phyloP scores from a whole-genome alignment of 2,329 filamentous ascomycete species.

The Ceratocystis ficicola region DNA sequence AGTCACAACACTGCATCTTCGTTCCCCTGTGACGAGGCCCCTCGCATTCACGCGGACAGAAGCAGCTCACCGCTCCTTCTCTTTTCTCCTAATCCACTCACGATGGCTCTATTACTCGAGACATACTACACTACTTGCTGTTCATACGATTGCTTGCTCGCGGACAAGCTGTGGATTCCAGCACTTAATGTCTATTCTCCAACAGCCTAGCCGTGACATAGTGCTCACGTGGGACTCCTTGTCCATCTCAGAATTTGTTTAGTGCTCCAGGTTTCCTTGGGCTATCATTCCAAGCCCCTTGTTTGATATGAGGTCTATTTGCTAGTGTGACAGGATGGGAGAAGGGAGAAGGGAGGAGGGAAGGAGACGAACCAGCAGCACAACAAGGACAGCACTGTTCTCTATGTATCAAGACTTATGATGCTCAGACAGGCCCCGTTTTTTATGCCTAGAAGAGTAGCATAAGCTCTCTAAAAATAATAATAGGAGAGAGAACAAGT shows the following conservation, averaged over 20 bases:
- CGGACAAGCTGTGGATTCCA: not conserved
- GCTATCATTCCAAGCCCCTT: not conserved
- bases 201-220: not conserved
- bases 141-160: not conserved
- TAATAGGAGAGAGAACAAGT: not conserved
- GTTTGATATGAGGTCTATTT: not conserved
- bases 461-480: not conserved
- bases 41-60: not conserved
- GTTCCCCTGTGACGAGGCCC: not conserved
- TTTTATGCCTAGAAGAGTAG: not conserved
- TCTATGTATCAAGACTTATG: conserved; percentile 5
- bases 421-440: not conserved
- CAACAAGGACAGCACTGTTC: not conserved
- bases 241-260: not conserved
- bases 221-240: conserved; percentile 1
- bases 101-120: not conserved
- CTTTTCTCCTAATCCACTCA: not conserved
- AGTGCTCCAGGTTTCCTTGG: not conserved
- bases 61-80: not conserved
- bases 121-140: not conserved
- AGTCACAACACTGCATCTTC: not conserved
- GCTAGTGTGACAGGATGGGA: not conserved
- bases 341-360: not conserved
- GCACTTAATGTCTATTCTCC: not conserved
- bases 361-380: not conserved